Conservation (phyloP, 176 grass and related monocot species). For the Bonia amplexicaulis region DNA sequence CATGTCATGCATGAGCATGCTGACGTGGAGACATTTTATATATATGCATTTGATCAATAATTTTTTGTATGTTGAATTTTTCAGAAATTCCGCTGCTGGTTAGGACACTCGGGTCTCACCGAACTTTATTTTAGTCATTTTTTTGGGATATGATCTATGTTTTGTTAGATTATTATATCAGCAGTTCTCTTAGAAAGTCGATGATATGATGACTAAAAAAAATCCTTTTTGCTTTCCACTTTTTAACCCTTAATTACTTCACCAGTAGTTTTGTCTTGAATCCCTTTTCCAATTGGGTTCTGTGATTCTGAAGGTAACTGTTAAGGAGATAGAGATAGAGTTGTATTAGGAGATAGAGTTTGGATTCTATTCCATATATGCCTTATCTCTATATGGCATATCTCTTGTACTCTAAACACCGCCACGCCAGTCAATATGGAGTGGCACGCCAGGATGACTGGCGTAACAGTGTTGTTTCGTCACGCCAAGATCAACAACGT, state of each 20-base stretch:
- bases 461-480: no score
- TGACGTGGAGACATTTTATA: not conserved
- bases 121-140: conserved; percentile 14
- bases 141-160: not conserved
- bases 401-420: no score
- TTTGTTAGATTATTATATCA: not conserved
- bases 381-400: no score
- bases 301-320: no score
- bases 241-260: not conserved
- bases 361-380: no score
- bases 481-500: no score
- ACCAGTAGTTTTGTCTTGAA: not conserved
- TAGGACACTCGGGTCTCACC: conserved; percentile 87
- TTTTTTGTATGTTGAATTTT: rapidly evolving
- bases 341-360: no score
- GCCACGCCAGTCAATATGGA: no score
- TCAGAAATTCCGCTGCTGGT: conserved; percentile 37
- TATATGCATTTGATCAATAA: not conserved
- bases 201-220: not conserved
- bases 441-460: no score
- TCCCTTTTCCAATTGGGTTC: not conserved
- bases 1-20: not conserved
- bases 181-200: not conserved
- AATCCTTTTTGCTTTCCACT: not conserved
- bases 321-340: no score